A percentile compares a stretch with the other conserved stretches of the same genome.
Conservation (phyloP, 208 protist species). For the Acanthamoeba sp. region DNA sequence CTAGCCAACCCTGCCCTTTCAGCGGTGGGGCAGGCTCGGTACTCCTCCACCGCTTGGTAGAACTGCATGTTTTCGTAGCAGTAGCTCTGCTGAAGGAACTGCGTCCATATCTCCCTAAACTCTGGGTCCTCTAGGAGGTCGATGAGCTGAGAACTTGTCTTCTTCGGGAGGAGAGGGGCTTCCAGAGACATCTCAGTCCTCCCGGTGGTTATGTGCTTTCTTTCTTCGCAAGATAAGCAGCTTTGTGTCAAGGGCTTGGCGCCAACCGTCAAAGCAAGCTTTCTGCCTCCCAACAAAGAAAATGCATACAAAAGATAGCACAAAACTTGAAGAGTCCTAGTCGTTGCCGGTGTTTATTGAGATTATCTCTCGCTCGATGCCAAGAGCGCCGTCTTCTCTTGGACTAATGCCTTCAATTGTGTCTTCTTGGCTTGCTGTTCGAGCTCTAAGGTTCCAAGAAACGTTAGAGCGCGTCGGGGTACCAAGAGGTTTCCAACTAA, state of each 20-base stretch:
- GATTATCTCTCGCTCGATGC: background rate
- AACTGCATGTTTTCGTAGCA: conserved; percentile 37
- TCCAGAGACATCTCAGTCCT: background rate
- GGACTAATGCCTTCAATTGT: background rate
- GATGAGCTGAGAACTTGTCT: background rate
- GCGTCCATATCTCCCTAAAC: background rate
- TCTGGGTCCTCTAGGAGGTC: background rate
- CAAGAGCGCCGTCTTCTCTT: background rate
- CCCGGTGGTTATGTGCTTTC: too few species aligned
- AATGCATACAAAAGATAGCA: too few species aligned
- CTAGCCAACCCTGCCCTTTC: background rate
- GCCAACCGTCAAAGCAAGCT: too few species aligned
- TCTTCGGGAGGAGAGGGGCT: background rate
- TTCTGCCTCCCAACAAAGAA: too few species aligned
- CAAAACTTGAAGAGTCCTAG: too few species aligned
- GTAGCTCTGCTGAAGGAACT: background rate
- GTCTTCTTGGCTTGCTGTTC: background rate
- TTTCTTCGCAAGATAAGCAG: too few species aligned
- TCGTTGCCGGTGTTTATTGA: too few species aligned
- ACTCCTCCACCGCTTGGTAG: conserved; percentile 6
- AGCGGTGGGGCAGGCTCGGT: background rate
- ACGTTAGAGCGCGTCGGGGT: background rate
- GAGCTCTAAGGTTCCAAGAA: background rate
- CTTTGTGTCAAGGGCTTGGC: too few species aligned
- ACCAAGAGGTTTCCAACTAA: too few species aligned